Conservation (phyloP, 1,284 basidiomycete genomes). For the Schizophyllum commune region DNA sequence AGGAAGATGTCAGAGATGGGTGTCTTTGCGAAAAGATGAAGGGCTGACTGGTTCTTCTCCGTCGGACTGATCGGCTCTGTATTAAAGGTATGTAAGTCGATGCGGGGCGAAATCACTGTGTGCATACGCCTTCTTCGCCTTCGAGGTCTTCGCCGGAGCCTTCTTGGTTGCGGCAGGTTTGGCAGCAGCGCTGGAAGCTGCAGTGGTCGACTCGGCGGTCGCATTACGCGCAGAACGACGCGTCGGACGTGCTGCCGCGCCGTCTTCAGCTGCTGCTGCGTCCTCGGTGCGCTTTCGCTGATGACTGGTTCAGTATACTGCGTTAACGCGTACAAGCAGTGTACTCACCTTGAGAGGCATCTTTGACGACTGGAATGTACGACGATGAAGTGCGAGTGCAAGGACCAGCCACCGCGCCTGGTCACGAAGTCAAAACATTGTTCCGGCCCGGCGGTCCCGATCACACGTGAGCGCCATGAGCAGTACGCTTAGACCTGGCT, state of each 20-base stretch:
- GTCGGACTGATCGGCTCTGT: not conserved
- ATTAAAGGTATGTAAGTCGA: not conserved
- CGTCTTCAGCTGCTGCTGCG: slow-evolving; percentile 18
- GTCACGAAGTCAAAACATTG: not conserved
- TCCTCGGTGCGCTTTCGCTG: slow-evolving; percentile 37
- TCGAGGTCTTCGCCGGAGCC: not conserved
- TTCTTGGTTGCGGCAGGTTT: slow-evolving; percentile 8
- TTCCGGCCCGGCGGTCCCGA: not conserved
- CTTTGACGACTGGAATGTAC: not conserved
- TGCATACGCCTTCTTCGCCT: not conserved
- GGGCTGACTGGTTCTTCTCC: not conserved
- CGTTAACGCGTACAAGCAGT: not conserved
- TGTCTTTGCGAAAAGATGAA: not conserved
- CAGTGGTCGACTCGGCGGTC: slow-evolving; percentile 2
- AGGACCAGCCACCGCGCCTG: not conserved
- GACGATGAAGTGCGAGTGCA: not conserved
- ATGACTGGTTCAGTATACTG: slow-evolving; percentile 1
- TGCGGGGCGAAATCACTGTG: too few relatives aligned
- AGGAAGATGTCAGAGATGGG: not conserved
- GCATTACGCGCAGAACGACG: slow-evolving; percentile 24
- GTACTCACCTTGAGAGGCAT: slow-evolving; percentile 21
- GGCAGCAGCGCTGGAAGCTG: slow-evolving; percentile 1
- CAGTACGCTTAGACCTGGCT: not conserved
- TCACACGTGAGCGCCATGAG: not conserved
- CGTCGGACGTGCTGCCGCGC: slow-evolving; percentile 36